Conservation (phyloP, 768 basidiomycete genomes). For the Podaxis carcinomalis region DNA sequence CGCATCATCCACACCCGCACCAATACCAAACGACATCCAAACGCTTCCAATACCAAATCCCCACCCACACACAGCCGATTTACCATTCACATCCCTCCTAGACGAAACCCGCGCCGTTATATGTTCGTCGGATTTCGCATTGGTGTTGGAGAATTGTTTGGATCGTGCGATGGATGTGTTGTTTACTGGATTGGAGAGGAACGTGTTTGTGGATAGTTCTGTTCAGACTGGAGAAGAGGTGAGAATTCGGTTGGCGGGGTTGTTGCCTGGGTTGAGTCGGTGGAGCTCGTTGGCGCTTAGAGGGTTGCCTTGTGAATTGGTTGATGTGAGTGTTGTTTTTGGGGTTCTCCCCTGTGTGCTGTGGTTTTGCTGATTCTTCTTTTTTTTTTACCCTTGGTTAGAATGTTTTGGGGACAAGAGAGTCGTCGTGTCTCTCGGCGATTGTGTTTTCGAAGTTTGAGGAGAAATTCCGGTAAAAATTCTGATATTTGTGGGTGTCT, state of each 20-base stretch:
- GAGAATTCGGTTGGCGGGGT: constrained; percentile 67
- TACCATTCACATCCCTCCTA: constrained; percentile 60
- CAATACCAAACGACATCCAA: constrained; percentile 3
- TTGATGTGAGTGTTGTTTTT: constrained; percentile 59
- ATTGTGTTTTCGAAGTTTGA: constrained; percentile 71
- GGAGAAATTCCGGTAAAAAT: constrained; percentile 35
- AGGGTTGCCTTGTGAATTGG: constrained; percentile 71
- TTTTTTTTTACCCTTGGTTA: constrained; percentile 20
- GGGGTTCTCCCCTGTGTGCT: not conserved
- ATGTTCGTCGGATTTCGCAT: constrained; percentile 62
- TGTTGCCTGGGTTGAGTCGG: constrained; percentile 74
- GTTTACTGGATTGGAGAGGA: constrained; percentile 56
- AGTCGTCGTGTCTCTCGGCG: constrained; percentile 66
- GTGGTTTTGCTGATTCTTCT: not conserved
- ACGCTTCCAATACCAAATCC: constrained; percentile 19
- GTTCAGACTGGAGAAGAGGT: constrained; percentile 31
- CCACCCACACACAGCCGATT: constrained; percentile 30
- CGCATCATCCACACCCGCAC: not conserved
- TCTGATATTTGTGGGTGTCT: not conserved
- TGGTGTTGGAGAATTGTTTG: constrained; percentile 69
- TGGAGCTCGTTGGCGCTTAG: constrained; percentile 73
- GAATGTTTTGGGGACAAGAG: constrained; percentile 59
- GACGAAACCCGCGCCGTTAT: constrained; percentile 64
- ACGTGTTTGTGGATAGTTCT: constrained; percentile 45
- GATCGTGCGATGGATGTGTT: constrained; percentile 65